A percentile compares a stretch with the other conserved stretches of the same genome.
phyloP scores from a whole-genome alignment of 768 basidiomycete species.

The Podaxis rugospora region DNA sequence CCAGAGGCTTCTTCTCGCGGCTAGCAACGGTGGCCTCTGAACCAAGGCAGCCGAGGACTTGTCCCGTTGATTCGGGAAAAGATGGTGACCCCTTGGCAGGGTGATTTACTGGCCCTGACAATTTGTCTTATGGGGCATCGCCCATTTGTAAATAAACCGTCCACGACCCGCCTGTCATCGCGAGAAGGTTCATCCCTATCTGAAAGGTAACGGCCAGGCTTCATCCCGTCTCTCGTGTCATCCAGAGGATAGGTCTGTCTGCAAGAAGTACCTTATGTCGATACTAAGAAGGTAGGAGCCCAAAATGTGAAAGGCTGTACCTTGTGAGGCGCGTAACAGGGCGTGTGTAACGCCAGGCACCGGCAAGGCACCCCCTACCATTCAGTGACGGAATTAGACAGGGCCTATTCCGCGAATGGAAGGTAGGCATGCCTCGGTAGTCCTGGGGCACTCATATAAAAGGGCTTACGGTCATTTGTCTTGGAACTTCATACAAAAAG shows the following conservation, averaged over 20 bases:
- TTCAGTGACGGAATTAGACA: neutral
- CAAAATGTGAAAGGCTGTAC: neutral
- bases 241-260: too few species aligned
- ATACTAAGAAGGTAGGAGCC: neutral
- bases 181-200: too few species aligned
- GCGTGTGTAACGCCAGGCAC: conserved; percentile 5
- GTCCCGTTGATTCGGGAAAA: neutral
- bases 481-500: neutral
- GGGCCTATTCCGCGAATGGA: neutral
- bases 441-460: neutral
- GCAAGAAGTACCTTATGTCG: too few species aligned
- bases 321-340: neutral
- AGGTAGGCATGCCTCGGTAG: neutral
- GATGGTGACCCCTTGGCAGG: neutral
- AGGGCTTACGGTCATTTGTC: neutral
- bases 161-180: too few species aligned
- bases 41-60: neutral
- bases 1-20: too few species aligned
- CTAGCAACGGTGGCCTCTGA: neutral
- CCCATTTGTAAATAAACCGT: too few species aligned
- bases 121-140: neutral
- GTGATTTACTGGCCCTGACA: neutral
- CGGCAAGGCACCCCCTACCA: conserved; percentile 5
- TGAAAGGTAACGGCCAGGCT: too few species aligned
- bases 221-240: too few species aligned